Base-by-base conservation (phyloP, 495 filamentous ascomycete genomes). In the Penicillium parvum region DNA sequence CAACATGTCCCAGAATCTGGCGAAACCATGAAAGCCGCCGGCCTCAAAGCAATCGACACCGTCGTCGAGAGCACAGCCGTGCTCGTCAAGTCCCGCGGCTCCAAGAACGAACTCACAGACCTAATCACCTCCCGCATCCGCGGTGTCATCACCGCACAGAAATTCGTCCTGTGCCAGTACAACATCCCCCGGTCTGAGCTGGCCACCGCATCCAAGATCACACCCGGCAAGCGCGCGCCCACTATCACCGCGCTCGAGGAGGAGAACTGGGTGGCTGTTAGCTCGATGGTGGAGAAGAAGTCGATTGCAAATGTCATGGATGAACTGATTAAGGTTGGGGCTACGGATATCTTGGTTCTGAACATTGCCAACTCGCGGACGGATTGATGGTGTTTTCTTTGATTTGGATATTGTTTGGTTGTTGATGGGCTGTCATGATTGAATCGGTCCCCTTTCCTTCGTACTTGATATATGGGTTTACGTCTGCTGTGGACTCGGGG, bases 21-120 rank as follows among this genome's bases (percentile, higher is more conserved):
- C 35, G 90, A 96, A 59, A 98, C 92, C 8, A 98, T 98, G 92
- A 88, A 84, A 56, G 92, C 90, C 2, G 91, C 91, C 23, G 94
- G 94, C n/a, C 75, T 98, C 30, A 94, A 92, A 64, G 80, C 94
- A 47, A 96, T 98, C 57, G 90, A 89, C 48, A 98, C 92, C 2
- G 89, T 98, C 12, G 74, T 96, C 19, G 81, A 85, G 39, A 88
- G 84, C 41, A 88, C 81, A 3, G 90, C 92, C 17, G 78, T 96
- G 18, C 77, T 98, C 23, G 90, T 98, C 72, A 91, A 90, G 68
- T 95, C 90, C 22, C 90, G 84, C 51, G 74, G 81, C 47, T 83
- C 91, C n/a, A 84, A 83, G 50, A 85, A 92, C 63, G 72, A 77
- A 12, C 74, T 96, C 41, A 83, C 96, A 20, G 78, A 89, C 17